Percentiles rank a stretch among this genome's conserved stretches.
phyloP scores from a whole-genome alignment of 768 basidiomycete species.

The Gelatoporia subvermispora region DNA sequence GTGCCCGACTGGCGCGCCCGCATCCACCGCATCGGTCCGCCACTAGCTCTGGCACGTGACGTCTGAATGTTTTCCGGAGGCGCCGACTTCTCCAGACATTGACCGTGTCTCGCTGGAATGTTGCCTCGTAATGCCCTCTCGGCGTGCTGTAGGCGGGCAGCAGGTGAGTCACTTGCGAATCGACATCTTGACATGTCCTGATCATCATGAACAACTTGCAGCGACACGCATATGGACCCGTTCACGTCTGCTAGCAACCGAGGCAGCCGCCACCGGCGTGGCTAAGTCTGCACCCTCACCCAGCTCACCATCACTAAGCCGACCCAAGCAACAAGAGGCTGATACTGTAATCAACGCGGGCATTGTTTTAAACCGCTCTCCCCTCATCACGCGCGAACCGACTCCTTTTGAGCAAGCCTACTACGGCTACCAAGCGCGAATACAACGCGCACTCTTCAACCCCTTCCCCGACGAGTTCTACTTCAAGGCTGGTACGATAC shows the following conservation, averaged over 20 bases:
- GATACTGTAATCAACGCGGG: constrained; percentile 49
- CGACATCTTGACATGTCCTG: not conserved
- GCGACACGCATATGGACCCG: constrained; percentile 13
- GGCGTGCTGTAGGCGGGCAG: constrained; percentile 11
- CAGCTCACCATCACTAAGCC: constrained; percentile 2
- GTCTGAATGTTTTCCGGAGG: constrained; percentile 1
- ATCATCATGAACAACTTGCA: not conserved
- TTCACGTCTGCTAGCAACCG: constrained; percentile 20
- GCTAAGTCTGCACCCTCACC: constrained; percentile 13
- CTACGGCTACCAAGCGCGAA: constrained; percentile 76
- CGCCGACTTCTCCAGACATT: not conserved
- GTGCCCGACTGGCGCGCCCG: too few relatives aligned
- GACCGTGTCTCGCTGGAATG: constrained; percentile 8
- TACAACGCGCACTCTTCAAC: constrained; percentile 81
- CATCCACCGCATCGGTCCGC: not conserved
- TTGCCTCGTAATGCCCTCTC: constrained; percentile 15
- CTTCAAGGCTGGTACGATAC: constrained; percentile 86
- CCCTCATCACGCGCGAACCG: constrained; percentile 67
- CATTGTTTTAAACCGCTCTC: constrained; percentile 75
- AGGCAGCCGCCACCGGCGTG: constrained; percentile 11
- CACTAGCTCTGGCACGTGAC: not conserved
- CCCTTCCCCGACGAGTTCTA: constrained; percentile 89
- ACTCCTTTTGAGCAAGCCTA: constrained; percentile 75
- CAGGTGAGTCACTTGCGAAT: constrained; percentile 7
- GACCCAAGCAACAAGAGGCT: constrained; percentile 21